Evolutionary conservation across 176 grass and related monocot species (phyloP), one percentile per base, ranked within the genome.

Genomic region (Phyllostachys edulis): DNA sequence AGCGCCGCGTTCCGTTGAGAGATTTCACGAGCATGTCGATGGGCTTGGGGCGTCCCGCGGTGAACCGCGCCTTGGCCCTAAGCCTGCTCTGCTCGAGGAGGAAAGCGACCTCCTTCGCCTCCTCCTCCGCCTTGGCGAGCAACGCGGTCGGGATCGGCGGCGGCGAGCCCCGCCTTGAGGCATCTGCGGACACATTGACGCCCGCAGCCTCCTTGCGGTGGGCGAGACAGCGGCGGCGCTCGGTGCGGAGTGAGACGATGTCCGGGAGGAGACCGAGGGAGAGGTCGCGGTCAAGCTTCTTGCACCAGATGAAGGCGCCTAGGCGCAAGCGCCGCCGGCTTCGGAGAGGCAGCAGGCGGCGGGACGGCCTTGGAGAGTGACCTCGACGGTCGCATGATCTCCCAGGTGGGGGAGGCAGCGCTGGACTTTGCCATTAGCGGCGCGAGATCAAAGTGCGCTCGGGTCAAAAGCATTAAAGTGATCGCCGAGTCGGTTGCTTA

Each of bases 11-110:
- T 32, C 86, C 78, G 52, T 57, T 29, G 38, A 34, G 66, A 0
- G 83, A 85, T 18, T 67, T 69, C 16, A 88, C 67, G 79, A 83
- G 86, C 36, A 89, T 46, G 47, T 91, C 81, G 73, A 91, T 81
- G 55, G 70, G 81, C 82, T 76, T 63, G 46, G 78, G 59, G 18
- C 86, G 76, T 2, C 85, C 82, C 45, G 41, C 56, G 14, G 69
- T 63, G 26, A 91, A 73, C 68, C 89, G 85, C 14, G 87, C 87
- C 63, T 45, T 76, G 8, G 65, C 86, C 65, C 86, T 47, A 47
- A 71, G 32, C 87, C 77, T 88, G 47, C 82, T 82, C 82, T 92
- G 78, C 16, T 78, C 67, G 16, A 92, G 78, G 10, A 88, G 70
- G 73, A 92, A 89, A 13, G 83, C 86, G 14, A 57, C 54, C 20